Conservation (phyloP, 129 eudicot genomes). For the Silybum marianum region DNA sequence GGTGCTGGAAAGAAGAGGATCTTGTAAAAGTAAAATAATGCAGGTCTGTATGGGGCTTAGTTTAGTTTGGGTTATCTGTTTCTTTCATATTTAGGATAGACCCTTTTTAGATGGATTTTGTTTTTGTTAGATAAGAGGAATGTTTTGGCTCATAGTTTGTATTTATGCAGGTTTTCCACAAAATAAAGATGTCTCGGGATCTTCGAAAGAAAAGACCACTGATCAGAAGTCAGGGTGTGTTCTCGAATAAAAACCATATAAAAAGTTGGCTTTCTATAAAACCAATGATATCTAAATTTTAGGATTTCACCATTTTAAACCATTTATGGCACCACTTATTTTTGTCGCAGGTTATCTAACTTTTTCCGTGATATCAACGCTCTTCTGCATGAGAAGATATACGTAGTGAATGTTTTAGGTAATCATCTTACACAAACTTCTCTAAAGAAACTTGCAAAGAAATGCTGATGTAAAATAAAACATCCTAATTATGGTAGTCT, state of each 20-base stretch:
- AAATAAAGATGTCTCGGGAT: conserved; percentile 29
- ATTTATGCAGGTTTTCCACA: conserved; percentile 28
- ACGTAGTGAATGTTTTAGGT: conserved; percentile 84
- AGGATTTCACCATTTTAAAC: neutral
- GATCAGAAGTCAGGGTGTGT: conserved; percentile 44
- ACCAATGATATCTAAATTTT: neutral
- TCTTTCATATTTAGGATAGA: neutral
- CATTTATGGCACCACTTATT: neutral
- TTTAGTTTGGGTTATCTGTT: neutral
- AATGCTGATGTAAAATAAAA: neutral
- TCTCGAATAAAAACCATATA: conserved; percentile 12
- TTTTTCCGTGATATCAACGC: conserved; percentile 57
- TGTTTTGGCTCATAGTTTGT: conserved; percentile 9
- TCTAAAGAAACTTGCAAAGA: neutral
- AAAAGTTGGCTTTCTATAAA: neutral
- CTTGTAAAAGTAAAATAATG: conserved; percentile 40
- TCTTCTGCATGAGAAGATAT: conserved; percentile 67
- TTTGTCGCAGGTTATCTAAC: conserved; percentile 46
- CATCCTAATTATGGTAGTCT: neutral
- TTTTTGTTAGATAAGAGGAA: neutral
- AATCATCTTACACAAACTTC: conserved; percentile 20
- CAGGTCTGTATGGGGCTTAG: neutral
- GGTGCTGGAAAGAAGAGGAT: conserved; percentile 21
- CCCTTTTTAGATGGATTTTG: neutral
- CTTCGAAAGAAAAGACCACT: conserved; percentile 26